Evolutionary conservation across 2,329 filamentous ascomycete genomes (phyloP).

Genomic region (Chrysosporium keratinophilum): DNA sequence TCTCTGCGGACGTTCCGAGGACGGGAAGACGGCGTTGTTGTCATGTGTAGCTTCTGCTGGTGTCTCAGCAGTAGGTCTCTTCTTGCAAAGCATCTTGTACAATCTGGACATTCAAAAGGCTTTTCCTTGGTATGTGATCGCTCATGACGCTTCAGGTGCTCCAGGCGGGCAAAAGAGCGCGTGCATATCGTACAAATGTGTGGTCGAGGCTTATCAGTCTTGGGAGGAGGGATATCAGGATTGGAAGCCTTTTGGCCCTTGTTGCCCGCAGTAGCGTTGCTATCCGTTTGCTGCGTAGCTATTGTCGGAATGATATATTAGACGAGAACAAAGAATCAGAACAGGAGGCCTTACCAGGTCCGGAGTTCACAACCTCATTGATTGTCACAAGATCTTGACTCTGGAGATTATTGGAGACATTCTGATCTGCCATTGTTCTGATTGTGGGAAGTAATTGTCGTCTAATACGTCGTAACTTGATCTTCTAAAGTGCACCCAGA

Average conservation of each 20-base stretch:
- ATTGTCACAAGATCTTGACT: slow-evolving; percentile 34
- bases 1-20: slow-evolving; percentile 76
- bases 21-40: slow-evolving; percentile 73
- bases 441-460: neutral
- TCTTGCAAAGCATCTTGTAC: slow-evolving; percentile 85
- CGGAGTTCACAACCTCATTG: slow-evolving; percentile 31
- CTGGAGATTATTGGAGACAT: slow-evolving; percentile 27
- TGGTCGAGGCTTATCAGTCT: slow-evolving; percentile 93
- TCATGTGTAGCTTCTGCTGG: slow-evolving; percentile 97
- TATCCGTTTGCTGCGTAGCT: slow-evolving; percentile 13
- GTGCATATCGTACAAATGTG: slow-evolving; percentile 87
- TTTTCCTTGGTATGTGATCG: slow-evolving; percentile 98
- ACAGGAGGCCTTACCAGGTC: slow-evolving; percentile 28
- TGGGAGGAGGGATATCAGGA: slow-evolving; percentile 43
- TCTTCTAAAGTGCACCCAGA: neutral
- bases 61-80: slow-evolving; percentile 85
- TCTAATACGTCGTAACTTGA: neutral
- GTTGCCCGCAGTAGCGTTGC: neutral
- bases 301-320: slow-evolving; percentile 13
- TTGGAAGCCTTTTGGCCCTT: slow-evolving; percentile 10
- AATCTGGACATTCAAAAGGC: slow-evolving; percentile 94
- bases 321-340: slow-evolving; percentile 3
- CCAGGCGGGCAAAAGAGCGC: slow-evolving; percentile 84
- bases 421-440: slow-evolving; percentile 29
- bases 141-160: slow-evolving; percentile 95